A percentile compares a stretch with the other conserved stretches of the same genome.
Conservation (phyloP, 257 asterid genomes). For the Nemophila menziesii region DNA sequence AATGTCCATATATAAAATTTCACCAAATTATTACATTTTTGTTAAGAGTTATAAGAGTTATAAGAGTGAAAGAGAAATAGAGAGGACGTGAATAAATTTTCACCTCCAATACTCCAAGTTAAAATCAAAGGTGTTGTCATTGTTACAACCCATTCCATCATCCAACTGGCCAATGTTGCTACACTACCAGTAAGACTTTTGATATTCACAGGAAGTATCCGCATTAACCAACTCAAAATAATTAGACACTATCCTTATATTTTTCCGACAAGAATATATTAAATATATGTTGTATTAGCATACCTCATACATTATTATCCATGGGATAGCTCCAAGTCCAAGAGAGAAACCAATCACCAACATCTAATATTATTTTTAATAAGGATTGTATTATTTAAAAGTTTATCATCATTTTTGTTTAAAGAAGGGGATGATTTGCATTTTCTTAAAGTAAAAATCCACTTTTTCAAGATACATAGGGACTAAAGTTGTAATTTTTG, state of each 20-base stretch:
- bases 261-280: too few species aligned
- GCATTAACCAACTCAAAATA: conserved; percentile 1
- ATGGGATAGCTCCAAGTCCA: conserved; percentile 82
- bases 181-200: conserved; percentile 87
- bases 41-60: conserved; percentile 11
- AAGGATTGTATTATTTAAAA: too few species aligned
- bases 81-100: conserved; percentile 12
- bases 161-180: conserved; percentile 80
- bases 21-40: conserved; percentile 3
- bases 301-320: conserved; percentile 96
- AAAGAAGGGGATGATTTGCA: too few species aligned
- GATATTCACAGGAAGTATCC: conserved; percentile 78
- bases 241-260: too few species aligned
- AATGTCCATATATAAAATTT: not conserved
- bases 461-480: too few species aligned
- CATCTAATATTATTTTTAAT: conserved; percentile 25
- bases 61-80: not conserved
- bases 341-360: conserved; percentile 69
- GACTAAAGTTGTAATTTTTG: too few species aligned
- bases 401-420: too few species aligned
- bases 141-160: conserved; percentile 48
- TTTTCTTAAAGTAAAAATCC: too few species aligned
- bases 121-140: conserved; percentile 70
- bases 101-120: conserved; percentile 81
- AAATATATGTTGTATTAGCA: not conserved